Evolutionary conservation across 1,284 basidiomycete species (phyloP).

Genomic region (Austroboletus rostrupii): DNA sequence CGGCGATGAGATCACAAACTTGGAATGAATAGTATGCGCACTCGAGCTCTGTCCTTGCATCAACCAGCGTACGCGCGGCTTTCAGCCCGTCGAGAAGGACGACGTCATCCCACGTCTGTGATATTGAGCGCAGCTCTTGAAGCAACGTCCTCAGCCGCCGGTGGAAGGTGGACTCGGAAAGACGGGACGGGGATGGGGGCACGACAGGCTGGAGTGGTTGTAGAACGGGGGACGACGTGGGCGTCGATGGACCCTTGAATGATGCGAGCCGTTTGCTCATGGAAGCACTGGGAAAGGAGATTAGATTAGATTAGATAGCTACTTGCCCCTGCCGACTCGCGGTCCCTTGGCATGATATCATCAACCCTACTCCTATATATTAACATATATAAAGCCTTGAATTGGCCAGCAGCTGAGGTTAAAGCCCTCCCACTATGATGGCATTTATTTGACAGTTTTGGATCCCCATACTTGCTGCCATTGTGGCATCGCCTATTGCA

Average conservation of each 20-base stretch:
- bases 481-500: too few relatives aligned
- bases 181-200: conserved; percentile 49
- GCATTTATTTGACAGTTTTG: too few relatives aligned
- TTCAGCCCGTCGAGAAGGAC: conserved; percentile 71
- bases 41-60: conserved; percentile 75
- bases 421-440: too few relatives aligned
- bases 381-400: too few relatives aligned
- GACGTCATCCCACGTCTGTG: conserved; percentile 73
- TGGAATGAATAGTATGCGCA: conserved; percentile 35
- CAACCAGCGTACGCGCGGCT: conserved; percentile 58
- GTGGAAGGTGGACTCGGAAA: conserved; percentile 66
- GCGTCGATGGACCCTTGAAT: conserved; percentile 73
- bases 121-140: conserved; percentile 56
- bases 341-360: too few relatives aligned
- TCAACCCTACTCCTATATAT: too few relatives aligned
- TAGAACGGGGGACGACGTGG: conserved; percentile 58
- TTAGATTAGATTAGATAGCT: conserved; percentile 29
- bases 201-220: conserved; percentile 35
- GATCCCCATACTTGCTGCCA: too few relatives aligned
- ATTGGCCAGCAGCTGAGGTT: too few relatives aligned
- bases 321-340: too few relatives aligned
- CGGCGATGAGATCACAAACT: neutral
- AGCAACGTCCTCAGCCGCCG: conserved; percentile 61
- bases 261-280: conserved; percentile 58
- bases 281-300: conserved; percentile 2